Base-by-base conservation (phyloP, 2,329 filamentous ascomycete species). In the Calonectria crousiana region DNA sequence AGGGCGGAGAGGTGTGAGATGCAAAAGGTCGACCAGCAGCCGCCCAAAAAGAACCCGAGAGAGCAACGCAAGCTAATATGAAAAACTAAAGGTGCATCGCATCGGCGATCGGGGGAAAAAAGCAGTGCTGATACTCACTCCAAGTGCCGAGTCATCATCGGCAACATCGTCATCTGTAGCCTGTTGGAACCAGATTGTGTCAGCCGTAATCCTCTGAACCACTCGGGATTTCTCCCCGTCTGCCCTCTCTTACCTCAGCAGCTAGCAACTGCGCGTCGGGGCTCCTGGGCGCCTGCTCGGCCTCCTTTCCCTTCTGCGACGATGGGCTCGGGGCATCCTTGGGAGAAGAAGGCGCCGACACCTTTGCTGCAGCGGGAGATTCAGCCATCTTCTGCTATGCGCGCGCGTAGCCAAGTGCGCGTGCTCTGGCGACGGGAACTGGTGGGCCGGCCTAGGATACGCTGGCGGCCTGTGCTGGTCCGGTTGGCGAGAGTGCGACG, bases 71-170 rank as follows among this genome's bases (percentile, higher is more conserved):
- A n/a, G 56, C n/a, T 20, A 47, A 47, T 47, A 47, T n/a, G 44
- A 23, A 47, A 47, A 47, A n/a, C 11, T 6, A 47, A 47, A 13
- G 4, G 44, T 23, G 44, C 44, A 47, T 47, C 34, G 44, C 44
- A 47, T 47, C 34, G 16, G 8, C 5, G 16, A 44, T 41, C 13
- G 16, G 16, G 13, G 13, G 23, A 26, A 34, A 30, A 62, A 10
- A 3, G 18, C 18, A 44, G 38, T 51, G 66, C 56, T 62, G 56
- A 41, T 18, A 70, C 75, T 51, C 62, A 80, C 79, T 6, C 77
- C 79, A 11, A 81, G 23, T 8, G 79, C 78, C 16, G 79, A 81
- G 64, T 81, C 75, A 18, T 80, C 64, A 71, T 81, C 78, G 8
- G 30, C 66, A 30, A 77, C 64, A n/a, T 73, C 66, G 2, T 56